Evolutionary conservation across 495 filamentous ascomycete species (phyloP), one percentile per base, ranked within the genome.

Genomic region (Pseudevernia furfuracea): DNA sequence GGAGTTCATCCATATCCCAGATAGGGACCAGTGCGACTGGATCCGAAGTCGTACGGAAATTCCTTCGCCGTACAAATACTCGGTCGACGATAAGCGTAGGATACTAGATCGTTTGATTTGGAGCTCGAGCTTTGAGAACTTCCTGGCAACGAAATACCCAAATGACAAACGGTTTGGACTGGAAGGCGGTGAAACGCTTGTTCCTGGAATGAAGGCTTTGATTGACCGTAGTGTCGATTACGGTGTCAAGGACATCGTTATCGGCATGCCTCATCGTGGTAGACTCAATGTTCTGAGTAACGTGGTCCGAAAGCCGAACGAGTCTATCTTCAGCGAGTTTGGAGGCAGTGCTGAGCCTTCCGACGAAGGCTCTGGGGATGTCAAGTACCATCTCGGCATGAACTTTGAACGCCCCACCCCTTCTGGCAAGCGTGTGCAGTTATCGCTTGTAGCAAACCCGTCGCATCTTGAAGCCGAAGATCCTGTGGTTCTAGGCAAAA

Each of bases 361-460:
- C 64, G 94, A 98, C 71, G 94, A 97, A 77, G 94, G 94, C 63
- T 97, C 95, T 58, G 94, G 94, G 67, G 94, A 98, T 76, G 94
- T 98, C 74, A 98, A 98, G 76, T 98, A 98, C 79, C 94, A 98
- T 80, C 79, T 98, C 71, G 94, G 94, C 70, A 98, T 98, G 94
- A 97, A 97, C 80, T 98, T 98, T 71, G 95, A 98, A 79, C 90
- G 94, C 59, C 94, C 94, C 39, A 98, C 94, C 28, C 94, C 94
- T 61, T 97, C 95, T 34, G 94, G 94, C 71, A 97, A 97, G 82
- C 94, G 94, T 62, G 94, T 98, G 23, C 94, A 97, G 81, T 85
- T 98, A 39, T 98, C 94, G 62, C 85, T 98, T 57, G 94, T 98
- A 61, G 94, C 94, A 75, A 98, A 98, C 77, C 94, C 94, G 59